Evolutionary conservation across 1,284 basidiomycete species (phyloP).

Genomic region (Mycena sp.): DNA sequence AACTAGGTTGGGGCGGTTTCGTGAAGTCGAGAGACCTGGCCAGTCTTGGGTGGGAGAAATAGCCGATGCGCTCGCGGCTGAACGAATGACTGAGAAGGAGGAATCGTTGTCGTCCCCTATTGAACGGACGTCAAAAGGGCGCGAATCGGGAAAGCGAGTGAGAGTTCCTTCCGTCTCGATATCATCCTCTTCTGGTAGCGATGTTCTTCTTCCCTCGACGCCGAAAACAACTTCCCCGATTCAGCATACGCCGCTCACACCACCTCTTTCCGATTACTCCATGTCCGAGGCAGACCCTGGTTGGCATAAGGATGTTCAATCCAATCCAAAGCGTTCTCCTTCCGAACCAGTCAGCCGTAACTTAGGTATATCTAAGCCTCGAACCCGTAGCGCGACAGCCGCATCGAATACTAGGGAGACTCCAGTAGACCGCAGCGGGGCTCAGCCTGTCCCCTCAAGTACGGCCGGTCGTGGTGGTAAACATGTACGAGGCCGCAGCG

Average conservation of each 20-base stretch:
- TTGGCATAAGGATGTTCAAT: conserved; percentile 4
- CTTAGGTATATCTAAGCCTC: conserved; percentile 8
- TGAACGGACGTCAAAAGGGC: conserved; percentile 26
- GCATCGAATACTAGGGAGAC: conserved; percentile 15
- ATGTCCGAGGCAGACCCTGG: conserved; percentile 17
- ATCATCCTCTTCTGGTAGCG: conserved; percentile 29
- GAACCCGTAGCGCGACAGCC: conserved; percentile 25
- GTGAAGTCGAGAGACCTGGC: conserved; percentile 37
- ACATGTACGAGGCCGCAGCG: conserved; percentile 18
- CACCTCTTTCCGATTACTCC: conserved; percentile 25
- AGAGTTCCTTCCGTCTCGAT: conserved; percentile 30
- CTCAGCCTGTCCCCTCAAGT: background rate
- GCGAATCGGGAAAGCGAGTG: conserved; percentile 23
- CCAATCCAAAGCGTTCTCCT: conserved; percentile 24
- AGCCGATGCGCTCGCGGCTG: conserved; percentile 38
- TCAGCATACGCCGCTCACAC: conserved; percentile 25
- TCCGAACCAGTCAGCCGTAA: conserved; percentile 18
- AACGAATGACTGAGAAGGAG: conserved; percentile 35
- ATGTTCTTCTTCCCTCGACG: conserved; percentile 21
- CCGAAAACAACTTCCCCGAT: conserved; percentile 20
- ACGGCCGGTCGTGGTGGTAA: conserved; percentile 12
- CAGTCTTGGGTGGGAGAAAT: conserved; percentile 42
- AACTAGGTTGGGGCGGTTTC: conserved; percentile 31
- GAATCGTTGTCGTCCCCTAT: conserved; percentile 22
- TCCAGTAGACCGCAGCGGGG: conserved; percentile 3